phyloP scores from a whole-genome alignment of 345 rosid species.

The Draba incana region DNA sequence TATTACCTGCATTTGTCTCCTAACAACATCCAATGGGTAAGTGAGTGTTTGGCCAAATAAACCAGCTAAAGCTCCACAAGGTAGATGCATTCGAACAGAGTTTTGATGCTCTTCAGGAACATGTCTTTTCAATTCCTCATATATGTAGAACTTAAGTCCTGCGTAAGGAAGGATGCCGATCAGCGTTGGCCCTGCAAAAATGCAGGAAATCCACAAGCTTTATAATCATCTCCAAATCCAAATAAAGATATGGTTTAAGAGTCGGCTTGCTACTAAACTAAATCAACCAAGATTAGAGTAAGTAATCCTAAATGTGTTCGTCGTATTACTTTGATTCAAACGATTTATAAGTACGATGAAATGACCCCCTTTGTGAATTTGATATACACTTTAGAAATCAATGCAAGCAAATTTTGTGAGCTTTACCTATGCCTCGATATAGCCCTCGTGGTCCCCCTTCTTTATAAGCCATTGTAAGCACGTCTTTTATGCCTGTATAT shows the following conservation, averaged over 20 bases:
- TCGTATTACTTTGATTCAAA: slow-evolving; percentile 23
- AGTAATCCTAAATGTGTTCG: neutral
- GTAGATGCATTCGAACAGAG: slow-evolving; percentile 80
- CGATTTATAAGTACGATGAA: neutral
- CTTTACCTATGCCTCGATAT: slow-evolving; percentile 86
- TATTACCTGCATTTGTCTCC: slow-evolving; percentile 98
- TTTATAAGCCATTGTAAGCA: slow-evolving; percentile 70
- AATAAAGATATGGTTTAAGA: neutral
- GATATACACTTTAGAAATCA: slow-evolving; percentile 4
- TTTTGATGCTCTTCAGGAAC: slow-evolving; percentile 94
- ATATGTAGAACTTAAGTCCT: slow-evolving; percentile 89
- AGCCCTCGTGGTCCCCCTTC: slow-evolving; percentile 83
- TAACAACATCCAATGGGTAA: slow-evolving; percentile 94
- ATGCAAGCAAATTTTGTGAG: slow-evolving; percentile 3
- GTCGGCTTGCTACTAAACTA: neutral
- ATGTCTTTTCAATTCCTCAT: slow-evolving; percentile 85
- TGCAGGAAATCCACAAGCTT: slow-evolving; percentile 33
- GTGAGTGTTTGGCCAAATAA: slow-evolving; percentile 93
- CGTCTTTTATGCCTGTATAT: slow-evolving; percentile 76
- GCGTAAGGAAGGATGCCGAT: slow-evolving; percentile 94
- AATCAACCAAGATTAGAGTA: slow-evolving; percentile 15
- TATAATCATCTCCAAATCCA: slow-evolving; percentile 26
- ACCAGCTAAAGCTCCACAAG: slow-evolving; percentile 98
- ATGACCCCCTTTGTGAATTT: neutral
- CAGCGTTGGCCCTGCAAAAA: slow-evolving; percentile 80